Evolutionary conservation across 371 early-diverging fungal genomes (phyloP).

Genomic region (Mucor lusitanicus): DNA sequence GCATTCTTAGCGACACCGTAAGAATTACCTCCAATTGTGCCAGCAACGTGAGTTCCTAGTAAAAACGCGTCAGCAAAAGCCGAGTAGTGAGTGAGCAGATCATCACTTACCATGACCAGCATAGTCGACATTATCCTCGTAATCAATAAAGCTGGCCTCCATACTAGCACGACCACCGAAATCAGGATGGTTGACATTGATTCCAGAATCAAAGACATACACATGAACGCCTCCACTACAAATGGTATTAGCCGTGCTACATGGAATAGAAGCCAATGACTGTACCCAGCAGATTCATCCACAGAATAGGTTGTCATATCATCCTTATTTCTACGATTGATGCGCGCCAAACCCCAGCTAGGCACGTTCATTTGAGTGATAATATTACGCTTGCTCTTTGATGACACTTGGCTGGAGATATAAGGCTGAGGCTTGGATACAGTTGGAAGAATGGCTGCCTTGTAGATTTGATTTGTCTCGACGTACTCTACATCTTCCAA

Average conservation of each 20-base stretch:
- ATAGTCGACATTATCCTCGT: constrained; percentile 42
- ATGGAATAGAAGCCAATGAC: too few species aligned
- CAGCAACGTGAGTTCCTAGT: constrained; percentile 73
- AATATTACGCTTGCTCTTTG: constrained; percentile 5
- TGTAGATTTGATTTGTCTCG: constrained; percentile 53
- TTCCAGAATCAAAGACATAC: constrained; percentile 80
- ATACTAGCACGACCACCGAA: constrained; percentile 79
- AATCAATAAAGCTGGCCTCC: constrained; percentile 64
- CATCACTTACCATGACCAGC: constrained; percentile 53
- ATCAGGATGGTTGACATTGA: constrained; percentile 72
- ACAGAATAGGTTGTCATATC: constrained; percentile 37
- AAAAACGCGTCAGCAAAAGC: too few species aligned
- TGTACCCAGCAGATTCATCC: constrained; percentile 55
- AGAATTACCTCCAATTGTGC: constrained; percentile 61
- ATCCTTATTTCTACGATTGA: constrained; percentile 43
- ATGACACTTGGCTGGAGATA: background rate
- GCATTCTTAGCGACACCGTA: constrained; percentile 72
- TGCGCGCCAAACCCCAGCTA: constrained; percentile 65
- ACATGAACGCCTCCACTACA: constrained; percentile 62
- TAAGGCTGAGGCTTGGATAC: constrained; percentile 4
- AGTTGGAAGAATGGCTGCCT: constrained; percentile 11
- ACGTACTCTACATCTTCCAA: constrained; percentile 55
- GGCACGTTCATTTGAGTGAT: constrained; percentile 38
- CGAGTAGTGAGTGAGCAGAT: background rate
- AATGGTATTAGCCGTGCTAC: background rate